Percentiles rank a stretch among this genome's conserved stretches.
Evolutionary conservation across 2,329 filamentous ascomycete genomes (phyloP).

Genomic region (Pseudogymnoascus sp.): DNA sequence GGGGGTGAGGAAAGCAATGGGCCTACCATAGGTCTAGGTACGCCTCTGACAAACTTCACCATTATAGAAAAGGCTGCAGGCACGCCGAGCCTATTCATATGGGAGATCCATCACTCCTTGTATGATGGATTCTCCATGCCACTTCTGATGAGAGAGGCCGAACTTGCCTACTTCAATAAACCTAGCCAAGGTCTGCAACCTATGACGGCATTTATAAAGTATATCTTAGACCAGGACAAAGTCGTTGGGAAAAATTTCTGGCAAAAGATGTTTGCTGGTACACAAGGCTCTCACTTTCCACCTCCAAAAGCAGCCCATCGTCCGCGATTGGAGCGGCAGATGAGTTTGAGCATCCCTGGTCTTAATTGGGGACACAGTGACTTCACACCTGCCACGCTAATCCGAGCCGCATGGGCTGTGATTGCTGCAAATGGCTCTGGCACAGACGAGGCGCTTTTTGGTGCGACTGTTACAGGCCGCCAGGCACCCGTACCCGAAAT

Average conservation of each 20-base stretch:
- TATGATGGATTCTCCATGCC: conserved; percentile 58
- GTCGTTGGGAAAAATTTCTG: neutral
- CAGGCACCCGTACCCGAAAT: conserved; percentile 32
- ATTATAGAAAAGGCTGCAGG: neutral
- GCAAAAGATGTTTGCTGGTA: neutral
- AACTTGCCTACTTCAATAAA: neutral
- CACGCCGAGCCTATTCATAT: neutral
- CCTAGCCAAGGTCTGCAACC: neutral
- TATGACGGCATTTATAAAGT: neutral
- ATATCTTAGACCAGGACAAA: conserved; percentile 1
- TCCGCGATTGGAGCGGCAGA: neutral
- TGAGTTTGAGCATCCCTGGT: neutral
- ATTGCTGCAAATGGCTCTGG: conserved; percentile 30
- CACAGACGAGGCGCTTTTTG: conserved; percentile 33
- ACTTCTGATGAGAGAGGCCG: neutral
- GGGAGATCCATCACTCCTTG: conserved; percentile 46
- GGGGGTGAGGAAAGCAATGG: neutral
- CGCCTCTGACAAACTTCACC: neutral
- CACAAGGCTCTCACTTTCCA: neutral
- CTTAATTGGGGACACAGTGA: neutral
- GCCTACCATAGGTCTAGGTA: neutral
- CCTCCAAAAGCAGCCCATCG: neutral
- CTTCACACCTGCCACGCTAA: conserved; percentile 26
- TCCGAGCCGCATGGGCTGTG: conserved; percentile 35
- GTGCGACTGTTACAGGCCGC: conserved; percentile 35